Base-by-base conservation (phyloP, 306 rosid species). In the Cucurbita ficifolia region DNA sequence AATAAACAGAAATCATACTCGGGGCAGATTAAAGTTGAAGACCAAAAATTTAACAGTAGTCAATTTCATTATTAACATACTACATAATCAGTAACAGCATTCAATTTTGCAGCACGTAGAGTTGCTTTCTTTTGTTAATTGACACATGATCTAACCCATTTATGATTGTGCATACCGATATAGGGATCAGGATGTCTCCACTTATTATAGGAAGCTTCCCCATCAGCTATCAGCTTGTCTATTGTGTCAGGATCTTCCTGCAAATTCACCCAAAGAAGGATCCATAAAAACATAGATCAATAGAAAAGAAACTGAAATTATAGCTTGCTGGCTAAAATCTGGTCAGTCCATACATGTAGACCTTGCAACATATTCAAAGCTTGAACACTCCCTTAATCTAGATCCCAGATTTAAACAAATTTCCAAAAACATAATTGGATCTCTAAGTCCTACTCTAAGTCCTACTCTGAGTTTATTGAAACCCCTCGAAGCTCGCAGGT, bases 181-280 rank as follows among this genome's bases (percentile, higher is more conserved):
- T 93, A 93, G 70, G 98, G 98, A 78, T 93, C 98, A 62, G 98
- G 98, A 79, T 93, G 98, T 59, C 98, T 88, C 88, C 89, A 93
- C 85, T 90, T 93, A 77, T 93, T 85, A 86, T 90, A 77, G 71
- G 76, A 10, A 46, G 89, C 96, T 84, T 90, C 97, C 24, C 78
- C 98, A 80, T 88, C 83, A 0, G 21, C 87, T 79, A 90, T 87
- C 81, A 93, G 57, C 78, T 83, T 86, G 74, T 93, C 98, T 52
- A 93, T 90, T 7, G 96, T 88, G 76, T 93, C 98, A 29, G 40
- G 87, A 78, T 93, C 90, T 83, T 93, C 90, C 96, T 90, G 87
- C 19, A 77, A 16, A 77, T 73, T 64, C 39, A 69, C 38, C 62
- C 50, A 76, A 36, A 22, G 78, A 82, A 77, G 21, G 35, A 76